A percentile compares a stretch with the other conserved stretches of the same genome.
Conservation (phyloP, 441 rosid species). For the Arabidopsis lyrata region DNA sequence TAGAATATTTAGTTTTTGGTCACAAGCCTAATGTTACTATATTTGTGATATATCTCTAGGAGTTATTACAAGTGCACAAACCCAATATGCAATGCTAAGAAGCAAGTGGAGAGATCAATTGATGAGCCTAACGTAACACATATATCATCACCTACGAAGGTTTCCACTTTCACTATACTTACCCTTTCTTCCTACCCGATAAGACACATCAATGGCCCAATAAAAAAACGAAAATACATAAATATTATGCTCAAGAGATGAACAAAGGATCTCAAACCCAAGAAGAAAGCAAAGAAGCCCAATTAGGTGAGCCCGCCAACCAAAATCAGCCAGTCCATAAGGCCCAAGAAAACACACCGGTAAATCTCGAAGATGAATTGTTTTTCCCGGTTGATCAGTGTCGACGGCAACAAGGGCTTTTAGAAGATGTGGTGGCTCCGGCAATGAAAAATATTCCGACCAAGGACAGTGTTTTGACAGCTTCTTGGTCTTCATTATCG, state of each 20-base stretch:
- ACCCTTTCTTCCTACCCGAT: constrained; percentile 54
- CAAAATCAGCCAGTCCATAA: constrained; percentile 22
- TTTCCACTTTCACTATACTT: constrained; percentile 74
- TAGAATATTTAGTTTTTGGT: background rate
- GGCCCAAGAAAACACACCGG: constrained; percentile 37
- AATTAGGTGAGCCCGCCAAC: constrained; percentile 8
- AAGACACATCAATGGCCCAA: constrained; percentile 44
- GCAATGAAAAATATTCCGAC: constrained; percentile 56
- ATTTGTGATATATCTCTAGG: constrained; percentile 46
- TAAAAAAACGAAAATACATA: constrained; percentile 54
- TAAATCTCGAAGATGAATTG: background rate
- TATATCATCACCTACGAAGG: constrained; percentile 85
- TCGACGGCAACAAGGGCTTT: constrained; percentile 56
- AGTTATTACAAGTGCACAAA: constrained; percentile 92
- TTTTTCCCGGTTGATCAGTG: constrained; percentile 19
- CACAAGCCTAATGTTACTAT: background rate
- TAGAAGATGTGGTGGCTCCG: constrained; percentile 84
- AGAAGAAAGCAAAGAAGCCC: constrained; percentile 22
- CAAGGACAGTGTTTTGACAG: constrained; percentile 9
- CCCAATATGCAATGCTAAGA: constrained; percentile 84
- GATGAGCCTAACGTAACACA: constrained; percentile 78
- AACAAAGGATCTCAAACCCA: constrained; percentile 11
- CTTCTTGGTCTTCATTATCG: constrained; percentile 45
- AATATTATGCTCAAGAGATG: constrained; percentile 29
- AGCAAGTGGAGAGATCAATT: constrained; percentile 76